These are phyloP conservation scores for Saccharum officinarum DNA, from an alignment of 176 grass and related monocot species.

Conservation along the genomic window DNA sequence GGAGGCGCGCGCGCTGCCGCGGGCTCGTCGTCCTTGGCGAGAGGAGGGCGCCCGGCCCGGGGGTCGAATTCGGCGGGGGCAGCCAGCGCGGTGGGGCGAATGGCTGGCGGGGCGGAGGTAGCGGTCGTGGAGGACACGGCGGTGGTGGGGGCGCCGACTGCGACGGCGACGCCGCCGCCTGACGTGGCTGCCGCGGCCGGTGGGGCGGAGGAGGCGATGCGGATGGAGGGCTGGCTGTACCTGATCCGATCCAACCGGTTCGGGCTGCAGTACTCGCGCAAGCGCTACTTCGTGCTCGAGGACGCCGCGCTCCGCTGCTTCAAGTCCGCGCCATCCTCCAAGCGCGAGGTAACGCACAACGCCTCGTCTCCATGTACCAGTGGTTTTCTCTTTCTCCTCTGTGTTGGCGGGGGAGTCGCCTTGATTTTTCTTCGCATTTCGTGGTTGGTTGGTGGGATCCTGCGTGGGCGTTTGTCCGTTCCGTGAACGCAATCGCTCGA, in stretches of 20 bases:
- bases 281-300: conserved; percentile 95
- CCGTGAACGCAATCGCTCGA: neutral
- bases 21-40: neutral
- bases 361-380: neutral
- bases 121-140: conserved; percentile 30
- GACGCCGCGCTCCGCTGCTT: conserved; percentile 76
- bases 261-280: conserved; percentile 79
- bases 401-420: neutral
- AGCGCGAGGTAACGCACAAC: conserved; percentile 52
- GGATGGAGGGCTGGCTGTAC: conserved; percentile 93
- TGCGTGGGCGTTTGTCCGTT: neutral
- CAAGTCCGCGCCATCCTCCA: conserved; percentile 65
- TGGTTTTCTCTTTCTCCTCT: neutral
- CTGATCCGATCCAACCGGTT: conserved; percentile 85
- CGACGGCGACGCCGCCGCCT: neutral
- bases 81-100: neutral
- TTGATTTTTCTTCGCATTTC: neutral
- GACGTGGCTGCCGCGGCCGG: neutral
- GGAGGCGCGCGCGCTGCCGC: neutral
- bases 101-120: conserved; percentile 26
- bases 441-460: neutral
- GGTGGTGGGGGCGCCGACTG: neutral
- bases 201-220: conserved; percentile 34
- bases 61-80: neutral
- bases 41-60: too few relatives aligned